These are phyloP conservation scores for Alternaria atra DNA, from an alignment of 2,329 filamentous ascomycete species.

Conservation along the genomic window DNA sequence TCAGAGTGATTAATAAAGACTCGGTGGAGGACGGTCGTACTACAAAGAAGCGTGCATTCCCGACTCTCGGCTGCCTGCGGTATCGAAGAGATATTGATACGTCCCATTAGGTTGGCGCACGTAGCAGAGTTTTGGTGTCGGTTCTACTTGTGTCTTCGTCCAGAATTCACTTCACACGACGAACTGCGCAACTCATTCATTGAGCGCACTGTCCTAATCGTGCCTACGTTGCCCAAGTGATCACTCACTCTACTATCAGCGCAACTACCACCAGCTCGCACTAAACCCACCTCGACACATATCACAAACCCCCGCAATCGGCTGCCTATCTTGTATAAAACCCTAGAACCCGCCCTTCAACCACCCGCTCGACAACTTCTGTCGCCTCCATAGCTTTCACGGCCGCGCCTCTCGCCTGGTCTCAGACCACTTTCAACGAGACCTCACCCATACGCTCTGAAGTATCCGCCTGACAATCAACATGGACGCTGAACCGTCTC, in stretches of 20 bases:
- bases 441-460: neutral
- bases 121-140: constrained; percentile 7
- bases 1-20: neutral
- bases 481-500: constrained; percentile 34
- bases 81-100: constrained; percentile 6
- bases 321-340: constrained; percentile 5
- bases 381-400: neutral
- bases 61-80: neutral
- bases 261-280: constrained; percentile 11
- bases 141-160: neutral
- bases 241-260: constrained; percentile 6
- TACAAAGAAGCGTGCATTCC: neutral
- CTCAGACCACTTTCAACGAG: too few relatives aligned
- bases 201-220: constrained; percentile 11
- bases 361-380: neutral
- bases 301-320: constrained; percentile 1
- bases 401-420: neutral
- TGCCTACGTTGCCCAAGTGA: constrained; percentile 14
- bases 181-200: neutral
- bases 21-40: neutral
- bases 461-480: neutral
- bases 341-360: neutral
- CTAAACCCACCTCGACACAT: constrained; percentile 5
- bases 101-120: constrained; percentile 33
- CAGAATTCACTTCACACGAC: constrained; percentile 3